Evolutionary conservation across 345 rosid genomes (phyloP), one percentile per base, ranked within the genome.

Genomic region (Hibiscus mutabilis): DNA sequence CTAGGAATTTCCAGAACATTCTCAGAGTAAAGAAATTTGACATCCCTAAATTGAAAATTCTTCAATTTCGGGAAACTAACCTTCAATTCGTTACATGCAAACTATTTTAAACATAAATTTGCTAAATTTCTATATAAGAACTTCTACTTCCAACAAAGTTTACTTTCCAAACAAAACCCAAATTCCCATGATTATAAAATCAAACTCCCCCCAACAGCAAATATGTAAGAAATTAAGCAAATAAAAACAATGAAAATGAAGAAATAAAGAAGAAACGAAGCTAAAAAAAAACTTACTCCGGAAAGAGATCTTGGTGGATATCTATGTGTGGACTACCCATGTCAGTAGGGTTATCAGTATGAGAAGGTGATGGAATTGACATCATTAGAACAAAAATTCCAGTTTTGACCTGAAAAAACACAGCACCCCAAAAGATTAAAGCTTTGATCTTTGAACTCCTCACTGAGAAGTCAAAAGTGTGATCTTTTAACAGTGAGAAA

Each of bases 331-430:
- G 56, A 66, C 55, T 66, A 21, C 11, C 24, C 44, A 49, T 10
- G 25, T 67, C 42, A 67, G 40, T 9, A 27, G 71, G 70, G 58
- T 27, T n/a, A 15, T 66, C 70, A 9, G 4, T 37, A 19, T 57
- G 65, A 5, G 73, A 13, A 70, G 73, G 66, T 24, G 73, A 58
- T 12, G 63, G 52, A 60, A 35, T 70, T 59, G 73, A 70, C 73
- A 59, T 44, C 55, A 58, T 70, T 27, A 40, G 24, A 59, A n/a
- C 66, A 58, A 16, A 40, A 42, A 4, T 42, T 5, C 25, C 24
- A 4, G 2, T 2, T 42, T 33, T 9, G 3, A 16, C 66, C 66
- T 70, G 73, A 13, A 57, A 42, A 42, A 47, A 15, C 0, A 66
- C 47, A 35, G 21, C 40, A 49, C 22, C 63, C 62, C 63, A 29